phyloP scores from a whole-genome alignment of 2,329 filamentous ascomycete genomes.

The Trichoderma citrinoviride region DNA sequence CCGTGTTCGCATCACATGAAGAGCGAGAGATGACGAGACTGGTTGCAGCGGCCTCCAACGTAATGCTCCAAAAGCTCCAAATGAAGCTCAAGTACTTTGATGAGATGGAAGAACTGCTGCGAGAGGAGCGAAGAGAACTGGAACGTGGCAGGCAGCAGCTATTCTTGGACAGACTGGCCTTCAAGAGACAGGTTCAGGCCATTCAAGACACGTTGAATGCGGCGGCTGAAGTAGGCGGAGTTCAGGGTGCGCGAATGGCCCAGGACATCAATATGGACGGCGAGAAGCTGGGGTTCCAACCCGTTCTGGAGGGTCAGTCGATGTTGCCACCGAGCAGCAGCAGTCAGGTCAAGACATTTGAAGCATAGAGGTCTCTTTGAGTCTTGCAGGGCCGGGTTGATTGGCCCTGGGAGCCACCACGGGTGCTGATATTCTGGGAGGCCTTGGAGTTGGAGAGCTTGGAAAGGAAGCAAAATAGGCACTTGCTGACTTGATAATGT shows the following conservation, averaged over 20 bases:
- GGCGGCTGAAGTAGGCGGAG: conserved; percentile 49
- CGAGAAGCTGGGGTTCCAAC: conserved; percentile 54
- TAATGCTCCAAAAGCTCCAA: conserved; percentile 93
- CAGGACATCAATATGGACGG: conserved; percentile 48
- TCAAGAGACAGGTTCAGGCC: conserved; percentile 82
- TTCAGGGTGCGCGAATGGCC: conserved; percentile 48
- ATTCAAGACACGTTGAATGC: conserved; percentile 72
- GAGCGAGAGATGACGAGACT: conserved; percentile 95
- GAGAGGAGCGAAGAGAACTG: conserved; percentile 87
- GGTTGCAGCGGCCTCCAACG: conserved; percentile 86
- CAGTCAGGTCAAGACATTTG: conserved; percentile 57
- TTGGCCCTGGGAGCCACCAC: not conserved
- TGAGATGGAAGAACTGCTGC: conserved; percentile 89
- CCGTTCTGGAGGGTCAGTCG: conserved; percentile 40
- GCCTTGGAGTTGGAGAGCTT: conserved; percentile 9
- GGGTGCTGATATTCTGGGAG: not conserved
- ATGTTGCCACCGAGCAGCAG: conserved; percentile 56
- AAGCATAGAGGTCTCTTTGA: conserved; percentile 41
- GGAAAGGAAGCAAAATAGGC: conserved; percentile 7
- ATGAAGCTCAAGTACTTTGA: conserved; percentile 94
- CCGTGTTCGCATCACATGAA: conserved; percentile 88
- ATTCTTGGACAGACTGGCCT: conserved; percentile 85
- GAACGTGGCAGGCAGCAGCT: conserved; percentile 90
- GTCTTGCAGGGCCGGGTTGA: not conserved
- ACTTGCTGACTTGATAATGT: conserved; percentile 17